Percentiles rank a stretch among this genome's conserved stretches.
Evolutionary conservation across 768 basidiomycete genomes (phyloP).

Genomic region (Termitomyces sp.): DNA sequence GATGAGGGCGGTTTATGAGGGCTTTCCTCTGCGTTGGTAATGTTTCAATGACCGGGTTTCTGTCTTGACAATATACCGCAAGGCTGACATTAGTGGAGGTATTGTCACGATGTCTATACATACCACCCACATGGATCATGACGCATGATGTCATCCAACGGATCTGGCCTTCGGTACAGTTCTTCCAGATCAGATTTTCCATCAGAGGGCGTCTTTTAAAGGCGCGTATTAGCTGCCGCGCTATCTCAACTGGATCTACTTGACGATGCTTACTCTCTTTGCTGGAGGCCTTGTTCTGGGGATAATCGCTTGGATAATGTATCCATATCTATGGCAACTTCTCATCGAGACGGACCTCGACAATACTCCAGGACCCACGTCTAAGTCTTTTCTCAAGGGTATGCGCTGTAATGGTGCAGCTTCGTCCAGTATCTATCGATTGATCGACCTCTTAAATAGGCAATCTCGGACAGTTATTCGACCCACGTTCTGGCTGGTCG

Average conservation of each 20-base stretch:
- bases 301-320: slow-evolving; percentile 5
- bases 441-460: slow-evolving; percentile 3
- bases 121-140: not conserved
- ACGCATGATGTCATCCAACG: not conserved
- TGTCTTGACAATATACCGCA: not conserved
- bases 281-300: slow-evolving; percentile 5
- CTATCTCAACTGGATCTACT: not conserved
- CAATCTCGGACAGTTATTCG: slow-evolving; percentile 12
- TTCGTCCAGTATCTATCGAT: not conserved
- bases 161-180: not conserved
- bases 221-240: not conserved
- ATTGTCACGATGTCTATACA: not conserved
- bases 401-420: not conserved
- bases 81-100: not conserved
- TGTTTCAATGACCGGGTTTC: not conserved
- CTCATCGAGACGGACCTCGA: slow-evolving; percentile 21
- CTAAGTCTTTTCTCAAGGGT: slow-evolving; percentile 26
- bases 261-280: slow-evolving; percentile 5
- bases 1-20: not conserved
- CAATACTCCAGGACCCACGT: slow-evolving; percentile 28
- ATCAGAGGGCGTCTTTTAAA: not conserved
- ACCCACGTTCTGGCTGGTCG: slow-evolving; percentile 13
- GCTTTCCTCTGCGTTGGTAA: not conserved
- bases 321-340: slow-evolving; percentile 10
- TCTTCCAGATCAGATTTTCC: not conserved